Conservation (phyloP, 805 yeast species). For the Ogataea wickerhamii region DNA sequence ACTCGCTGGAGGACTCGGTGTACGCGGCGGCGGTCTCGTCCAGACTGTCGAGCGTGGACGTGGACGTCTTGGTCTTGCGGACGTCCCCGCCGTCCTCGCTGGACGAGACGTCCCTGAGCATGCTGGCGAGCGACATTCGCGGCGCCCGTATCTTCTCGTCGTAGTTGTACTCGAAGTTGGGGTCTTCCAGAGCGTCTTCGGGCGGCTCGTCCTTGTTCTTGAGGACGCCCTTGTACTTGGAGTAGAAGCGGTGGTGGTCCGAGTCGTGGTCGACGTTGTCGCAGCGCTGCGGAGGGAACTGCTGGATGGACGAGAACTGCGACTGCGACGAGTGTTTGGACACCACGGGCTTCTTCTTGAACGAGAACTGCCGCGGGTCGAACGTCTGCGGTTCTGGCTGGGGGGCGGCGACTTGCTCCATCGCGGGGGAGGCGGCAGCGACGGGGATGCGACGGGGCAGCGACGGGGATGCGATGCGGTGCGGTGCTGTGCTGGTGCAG, state of each 20-base stretch:
- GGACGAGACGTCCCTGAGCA: constrained; percentile 14
- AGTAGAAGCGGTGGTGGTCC: constrained; percentile 29
- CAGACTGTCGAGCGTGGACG: constrained; percentile 18
- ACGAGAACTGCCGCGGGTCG: constrained; percentile 24
- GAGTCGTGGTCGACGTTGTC: constrained; percentile 26
- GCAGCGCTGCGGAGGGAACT: constrained; percentile 32
- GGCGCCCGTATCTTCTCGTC: constrained; percentile 57
- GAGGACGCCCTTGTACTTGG: constrained; percentile 30
- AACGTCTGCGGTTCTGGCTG: constrained; percentile 2
- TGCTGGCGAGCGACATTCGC: constrained; percentile 39
- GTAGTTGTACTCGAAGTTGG: constrained; percentile 37
- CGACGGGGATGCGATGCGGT: too few relatives aligned
- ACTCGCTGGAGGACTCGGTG: constrained; percentile 22
- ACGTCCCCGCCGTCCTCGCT: not conserved
- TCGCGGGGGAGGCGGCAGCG: not conserved
- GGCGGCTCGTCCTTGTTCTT: constrained; percentile 30
- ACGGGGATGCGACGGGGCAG: not conserved
- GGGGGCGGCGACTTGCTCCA: constrained; percentile 1
- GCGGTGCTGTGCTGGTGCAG: too few relatives aligned
- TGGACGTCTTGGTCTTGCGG: constrained; percentile 10
- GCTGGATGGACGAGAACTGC: constrained; percentile 26
- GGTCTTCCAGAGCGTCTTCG: constrained; percentile 25
- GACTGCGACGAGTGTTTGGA: constrained; percentile 20
- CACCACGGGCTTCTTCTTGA: constrained; percentile 28
- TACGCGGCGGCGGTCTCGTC: constrained; percentile 16